Conservation (phyloP, 352 stramenopile genomes). For the Peronosclerospora sorghi region DNA sequence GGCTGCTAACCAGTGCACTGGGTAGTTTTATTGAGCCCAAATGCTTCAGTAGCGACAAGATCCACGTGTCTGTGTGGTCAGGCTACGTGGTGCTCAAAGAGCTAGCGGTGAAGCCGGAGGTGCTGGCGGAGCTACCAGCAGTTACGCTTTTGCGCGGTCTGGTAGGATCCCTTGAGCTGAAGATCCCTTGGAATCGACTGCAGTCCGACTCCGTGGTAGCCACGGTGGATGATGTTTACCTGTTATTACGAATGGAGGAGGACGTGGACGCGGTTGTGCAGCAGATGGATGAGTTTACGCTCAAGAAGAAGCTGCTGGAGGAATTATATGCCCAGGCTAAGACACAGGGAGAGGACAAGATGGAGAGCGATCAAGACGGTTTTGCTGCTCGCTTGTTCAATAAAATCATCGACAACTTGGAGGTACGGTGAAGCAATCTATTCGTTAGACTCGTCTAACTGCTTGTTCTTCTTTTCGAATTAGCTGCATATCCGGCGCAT, state of each 20-base stretch:
- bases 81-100: slow-evolving; percentile 77
- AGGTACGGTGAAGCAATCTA: slow-evolving; percentile 22
- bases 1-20: slow-evolving; percentile 74
- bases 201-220: slow-evolving; percentile 81
- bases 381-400: slow-evolving; percentile 73
- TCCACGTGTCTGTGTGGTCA: slow-evolving; percentile 81
- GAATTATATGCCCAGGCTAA: slow-evolving; percentile 66
- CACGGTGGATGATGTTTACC: slow-evolving; percentile 80
- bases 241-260: slow-evolving; percentile 67
- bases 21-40: slow-evolving; percentile 80
- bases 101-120: slow-evolving; percentile 70
- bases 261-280: slow-evolving; percentile 70
- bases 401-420: slow-evolving; percentile 85
- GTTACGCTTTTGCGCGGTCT: slow-evolving; percentile 68
- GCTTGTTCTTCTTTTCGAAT: background rate
- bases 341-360: slow-evolving; percentile 30
- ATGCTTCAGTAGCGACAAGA: slow-evolving; percentile 85
- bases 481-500: slow-evolving; percentile 80
- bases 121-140: slow-evolving; percentile 47
- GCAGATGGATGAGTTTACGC: slow-evolving; percentile 64
- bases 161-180: slow-evolving; percentile 78
- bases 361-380: slow-evolving; percentile 28
- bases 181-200: slow-evolving; percentile 85
- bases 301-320: slow-evolving; percentile 81
- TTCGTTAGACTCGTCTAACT: background rate